Conservation (phyloP, 73 alveolate species). For the Breviolum minutum region DNA sequence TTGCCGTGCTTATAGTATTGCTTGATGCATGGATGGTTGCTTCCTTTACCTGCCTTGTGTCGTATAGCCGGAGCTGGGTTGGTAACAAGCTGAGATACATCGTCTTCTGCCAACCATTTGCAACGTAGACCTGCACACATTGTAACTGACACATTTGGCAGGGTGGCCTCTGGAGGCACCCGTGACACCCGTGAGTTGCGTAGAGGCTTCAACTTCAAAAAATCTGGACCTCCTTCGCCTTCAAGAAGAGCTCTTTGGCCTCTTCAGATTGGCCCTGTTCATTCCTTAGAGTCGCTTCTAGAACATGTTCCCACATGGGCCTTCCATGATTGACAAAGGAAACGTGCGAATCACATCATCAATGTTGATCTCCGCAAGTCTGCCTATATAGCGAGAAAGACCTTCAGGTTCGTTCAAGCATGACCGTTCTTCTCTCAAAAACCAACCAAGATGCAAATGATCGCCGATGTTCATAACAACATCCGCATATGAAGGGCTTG, state of each 20-base stretch:
- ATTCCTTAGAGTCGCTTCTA: neutral
- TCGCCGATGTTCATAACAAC: constrained; percentile 49
- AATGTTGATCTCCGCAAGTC: neutral
- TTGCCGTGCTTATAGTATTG: no score
- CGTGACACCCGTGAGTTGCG: no score
- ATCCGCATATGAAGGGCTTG: constrained; percentile 45
- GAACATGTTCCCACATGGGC: neutral
- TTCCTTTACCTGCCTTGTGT: no score
- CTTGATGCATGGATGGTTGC: no score
- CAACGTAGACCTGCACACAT: neutral
- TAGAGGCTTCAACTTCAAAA: neutral
- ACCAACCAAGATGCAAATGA: neutral
- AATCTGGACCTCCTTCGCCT: neutral
- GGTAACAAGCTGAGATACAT: no score
- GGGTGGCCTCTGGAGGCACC: no score
- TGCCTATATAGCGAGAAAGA: neutral
- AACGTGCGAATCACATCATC: neutral
- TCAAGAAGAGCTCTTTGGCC: neutral
- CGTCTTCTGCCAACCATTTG: neutral
- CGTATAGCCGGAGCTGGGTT: no score
- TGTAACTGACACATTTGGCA: no score
- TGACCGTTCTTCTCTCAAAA: neutral
- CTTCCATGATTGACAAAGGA: neutral
- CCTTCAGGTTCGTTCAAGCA: neutral
- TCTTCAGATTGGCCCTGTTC: neutral